A percentile compares a stretch with the other conserved stretches of the same genome.
These are phyloP conservation scores for Aspergillus aculeatus DNA, from an alignment of 2,329 filamentous ascomycete genomes.

Conservation along the genomic window DNA sequence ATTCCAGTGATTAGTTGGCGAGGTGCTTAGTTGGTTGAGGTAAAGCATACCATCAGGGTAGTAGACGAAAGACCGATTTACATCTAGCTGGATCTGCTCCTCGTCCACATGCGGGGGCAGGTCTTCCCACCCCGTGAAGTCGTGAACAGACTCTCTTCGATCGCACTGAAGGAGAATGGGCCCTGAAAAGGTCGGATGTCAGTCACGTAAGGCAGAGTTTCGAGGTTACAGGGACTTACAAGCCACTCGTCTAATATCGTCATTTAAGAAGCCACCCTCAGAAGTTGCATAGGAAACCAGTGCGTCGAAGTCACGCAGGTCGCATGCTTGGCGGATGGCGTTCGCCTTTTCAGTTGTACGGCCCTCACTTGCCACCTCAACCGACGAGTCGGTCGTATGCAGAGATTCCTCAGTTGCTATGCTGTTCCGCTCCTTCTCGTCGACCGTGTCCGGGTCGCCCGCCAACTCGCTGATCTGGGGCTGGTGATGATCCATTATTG, in stretches of 20 bases:
- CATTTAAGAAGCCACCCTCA: constrained; percentile 65
- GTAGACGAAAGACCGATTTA: constrained; percentile 95
- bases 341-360: constrained; percentile 39
- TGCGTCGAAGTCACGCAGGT: constrained; percentile 53
- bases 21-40: neutral
- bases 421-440: neutral
- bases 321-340: constrained; percentile 61
- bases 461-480: neutral
- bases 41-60: constrained; percentile 72
- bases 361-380: constrained; percentile 7
- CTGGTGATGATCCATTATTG: neutral
- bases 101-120: constrained; percentile 81
- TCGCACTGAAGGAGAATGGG: constrained; percentile 50
- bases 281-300: constrained; percentile 62
- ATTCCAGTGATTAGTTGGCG: constrained; percentile 1
- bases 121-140: constrained; percentile 53
- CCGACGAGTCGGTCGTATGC: neutral
- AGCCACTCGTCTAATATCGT: constrained; percentile 67
- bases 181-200: constrained; percentile 37
- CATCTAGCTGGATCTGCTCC: constrained; percentile 86
- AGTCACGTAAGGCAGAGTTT: constrained; percentile 7
- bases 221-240: constrained; percentile 59
- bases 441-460: neutral
- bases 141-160: constrained; percentile 11
- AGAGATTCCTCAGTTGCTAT: neutral